Evolutionary conservation across 441 rosid genomes (phyloP).

Genomic region (Pelargonium myrrhifolium): DNA sequence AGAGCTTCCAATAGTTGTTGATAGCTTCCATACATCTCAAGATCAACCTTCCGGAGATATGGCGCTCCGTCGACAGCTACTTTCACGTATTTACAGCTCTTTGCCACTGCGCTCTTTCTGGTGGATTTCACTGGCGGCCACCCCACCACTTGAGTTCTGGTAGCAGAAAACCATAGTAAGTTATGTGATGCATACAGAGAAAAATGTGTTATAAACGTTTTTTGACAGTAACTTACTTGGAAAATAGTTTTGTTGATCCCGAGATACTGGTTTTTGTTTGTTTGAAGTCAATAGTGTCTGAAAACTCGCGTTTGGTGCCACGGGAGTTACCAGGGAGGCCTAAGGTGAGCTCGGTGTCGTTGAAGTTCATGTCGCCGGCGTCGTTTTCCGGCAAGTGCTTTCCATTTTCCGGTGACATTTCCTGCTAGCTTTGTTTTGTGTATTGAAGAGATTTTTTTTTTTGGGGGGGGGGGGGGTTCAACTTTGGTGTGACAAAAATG

Average conservation of each 20-base stretch:
- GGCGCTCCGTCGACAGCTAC: constrained; percentile 71
- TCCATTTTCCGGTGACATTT: constrained; percentile 21
- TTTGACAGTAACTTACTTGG: not conserved
- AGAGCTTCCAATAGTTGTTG: constrained; percentile 36
- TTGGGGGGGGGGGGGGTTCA: too few relatives aligned
- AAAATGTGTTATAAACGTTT: too few relatives aligned
- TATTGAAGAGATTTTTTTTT: not conserved
- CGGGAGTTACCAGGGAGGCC: constrained; percentile 38
- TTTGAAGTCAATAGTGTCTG: constrained; percentile 28
- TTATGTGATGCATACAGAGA: too few relatives aligned
- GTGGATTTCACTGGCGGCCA: constrained; percentile 71
- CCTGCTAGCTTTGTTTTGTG: not conserved
- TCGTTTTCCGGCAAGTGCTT: constrained; percentile 22
- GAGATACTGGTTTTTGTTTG: not conserved
- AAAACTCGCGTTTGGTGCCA: constrained; percentile 34
- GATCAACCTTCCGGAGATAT: constrained; percentile 49
- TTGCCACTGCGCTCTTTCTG: constrained; percentile 29
- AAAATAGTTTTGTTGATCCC: not conserved
- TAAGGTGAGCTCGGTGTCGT: constrained; percentile 42
- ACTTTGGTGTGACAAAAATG: not conserved
- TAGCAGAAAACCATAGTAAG: not conserved
- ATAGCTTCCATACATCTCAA: constrained; percentile 33
- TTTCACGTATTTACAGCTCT: constrained; percentile 42
- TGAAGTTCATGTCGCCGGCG: constrained; percentile 23
- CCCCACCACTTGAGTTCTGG: constrained; percentile 34